Evolutionary conservation across 352 stramenopile species (phyloP), one percentile per base, ranked within the genome.

Genomic region (Globisporangium iwayamae): DNA sequence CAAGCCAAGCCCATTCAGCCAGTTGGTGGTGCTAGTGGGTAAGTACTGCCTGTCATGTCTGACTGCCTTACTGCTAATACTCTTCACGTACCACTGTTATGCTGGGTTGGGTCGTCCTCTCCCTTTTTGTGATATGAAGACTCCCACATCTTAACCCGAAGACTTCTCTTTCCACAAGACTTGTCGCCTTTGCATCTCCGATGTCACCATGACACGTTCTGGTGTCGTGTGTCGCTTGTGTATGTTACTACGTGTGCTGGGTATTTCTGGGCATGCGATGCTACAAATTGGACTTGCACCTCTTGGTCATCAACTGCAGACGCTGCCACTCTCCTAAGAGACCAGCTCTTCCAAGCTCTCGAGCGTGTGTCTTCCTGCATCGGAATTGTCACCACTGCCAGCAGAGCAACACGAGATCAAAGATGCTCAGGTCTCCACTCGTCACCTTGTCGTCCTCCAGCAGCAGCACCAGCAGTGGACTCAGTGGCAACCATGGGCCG

Each of bases 391-490:
- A 1, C 28, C 8, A 8, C n/a, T 34, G 20, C 46, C 50, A 60
- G 28, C 51, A 46, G 22, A 9, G 30, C n/a, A 16, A 47, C 41
- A 46, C 53, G 48, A 20, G 20, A 20, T 47, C 16, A n/a, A 10
- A 48, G 36, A 57, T 57, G 51, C 51, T 45, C 30, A 57, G 36
- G 30, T 18, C 46, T 5, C 46, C 30, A 30, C 51, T 55, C 13
- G 48, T 34, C 18, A 14, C 36, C n/a, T 66, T 69, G 63, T 14
- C 64, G n/a, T 67, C 47, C 16, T 13, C 30, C 48, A 55, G 16
- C 51, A 60, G 9, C 9, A 41, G 9, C 41, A 46, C 2, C 38
- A 45, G 41, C 41, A 47, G 2, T 47, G 14, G 13, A 6, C n/a
- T 9, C 20, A 41, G 5, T 13, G 41, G 25, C 20, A 45, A 14